A percentile compares a stretch with the other conserved stretches of the same genome.
Conservation (phyloP, 2,329 filamentous ascomycete species). For the Colletotrichum sp. region DNA sequence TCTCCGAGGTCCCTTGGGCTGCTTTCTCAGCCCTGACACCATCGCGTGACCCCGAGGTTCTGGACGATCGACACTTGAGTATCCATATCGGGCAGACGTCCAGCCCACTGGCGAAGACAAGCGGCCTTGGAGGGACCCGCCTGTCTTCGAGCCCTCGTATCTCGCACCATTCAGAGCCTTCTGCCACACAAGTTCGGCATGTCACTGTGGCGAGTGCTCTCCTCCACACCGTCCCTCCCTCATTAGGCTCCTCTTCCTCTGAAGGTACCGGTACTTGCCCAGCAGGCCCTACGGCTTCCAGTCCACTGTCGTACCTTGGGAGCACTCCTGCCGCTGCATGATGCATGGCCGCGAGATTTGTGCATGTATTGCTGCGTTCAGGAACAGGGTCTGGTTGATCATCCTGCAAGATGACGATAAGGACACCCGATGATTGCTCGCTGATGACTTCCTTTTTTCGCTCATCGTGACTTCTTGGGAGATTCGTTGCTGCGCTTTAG, state of each 20-base stretch:
- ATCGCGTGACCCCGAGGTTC: neutral
- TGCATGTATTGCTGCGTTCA: neutral
- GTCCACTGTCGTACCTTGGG: neutral
- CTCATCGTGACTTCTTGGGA: neutral
- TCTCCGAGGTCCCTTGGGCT: neutral
- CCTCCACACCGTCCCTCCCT: neutral
- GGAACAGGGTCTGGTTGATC: neutral
- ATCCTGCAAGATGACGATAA: neutral
- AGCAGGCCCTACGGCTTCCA: conserved; percentile 4
- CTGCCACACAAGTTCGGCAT: neutral
- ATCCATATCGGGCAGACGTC: conserved; percentile 5
- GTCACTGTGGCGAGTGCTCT: conserved; percentile 5
- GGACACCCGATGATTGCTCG: neutral
- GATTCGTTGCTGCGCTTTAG: neutral
- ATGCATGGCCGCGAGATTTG: neutral
- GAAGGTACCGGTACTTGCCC: conserved; percentile 17
- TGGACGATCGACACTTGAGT: conserved; percentile 6
- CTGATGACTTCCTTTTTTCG: neutral
- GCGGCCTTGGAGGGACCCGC: neutral
- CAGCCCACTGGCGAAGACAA: neutral
- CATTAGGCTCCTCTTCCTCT: neutral
- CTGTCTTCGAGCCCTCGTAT: neutral
- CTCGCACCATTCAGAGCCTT: neutral
- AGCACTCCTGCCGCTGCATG: conserved; percentile 12
- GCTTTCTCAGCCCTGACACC: neutral